These are phyloP conservation scores for Pleurotus sapidus DNA, from an alignment of 768 basidiomycete genomes.

Conservation along the genomic window DNA sequence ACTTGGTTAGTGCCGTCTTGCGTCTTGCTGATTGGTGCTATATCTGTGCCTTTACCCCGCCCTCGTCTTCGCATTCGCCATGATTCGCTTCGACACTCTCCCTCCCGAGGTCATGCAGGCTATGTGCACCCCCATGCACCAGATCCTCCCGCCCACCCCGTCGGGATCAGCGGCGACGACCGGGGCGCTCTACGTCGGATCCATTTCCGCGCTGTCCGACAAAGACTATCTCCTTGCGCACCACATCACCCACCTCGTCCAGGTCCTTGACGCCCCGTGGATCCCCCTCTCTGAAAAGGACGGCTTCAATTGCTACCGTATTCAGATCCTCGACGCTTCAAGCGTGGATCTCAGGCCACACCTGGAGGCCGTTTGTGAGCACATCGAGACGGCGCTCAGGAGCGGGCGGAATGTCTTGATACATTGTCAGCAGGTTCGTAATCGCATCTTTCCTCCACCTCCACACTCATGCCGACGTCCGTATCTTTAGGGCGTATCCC, in stretches of 20 bases:
- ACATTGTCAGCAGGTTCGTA: conserved; percentile 76
- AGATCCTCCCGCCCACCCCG: conserved; percentile 46
- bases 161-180: conserved; percentile 16
- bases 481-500: conserved; percentile 63
- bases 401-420: conserved; percentile 68
- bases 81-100: conserved; percentile 79
- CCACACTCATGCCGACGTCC: conserved; percentile 9
- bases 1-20: no score
- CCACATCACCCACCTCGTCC: conserved; percentile 58
- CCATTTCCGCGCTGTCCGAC: conserved; percentile 59
- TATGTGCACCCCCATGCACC: conserved; percentile 86
- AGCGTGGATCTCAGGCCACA: conserved; percentile 64
- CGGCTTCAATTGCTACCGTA: conserved; percentile 55
- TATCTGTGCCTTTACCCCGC: no score
- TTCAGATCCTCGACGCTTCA: conserved; percentile 64
- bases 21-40: no score
- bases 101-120: conserved; percentile 77
- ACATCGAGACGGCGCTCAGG: conserved; percentile 61
- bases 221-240: conserved; percentile 44
- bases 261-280: conserved; percentile 68
- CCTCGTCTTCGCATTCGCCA: conserved; percentile 20
- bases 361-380: conserved; percentile 63
- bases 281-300: conserved; percentile 46
- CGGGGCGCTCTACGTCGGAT: conserved; percentile 70
- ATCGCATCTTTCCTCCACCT: conserved; percentile 7